Base-by-base conservation (phyloP, 179 eudicot genomes). In the Amaranthus tricolor region DNA sequence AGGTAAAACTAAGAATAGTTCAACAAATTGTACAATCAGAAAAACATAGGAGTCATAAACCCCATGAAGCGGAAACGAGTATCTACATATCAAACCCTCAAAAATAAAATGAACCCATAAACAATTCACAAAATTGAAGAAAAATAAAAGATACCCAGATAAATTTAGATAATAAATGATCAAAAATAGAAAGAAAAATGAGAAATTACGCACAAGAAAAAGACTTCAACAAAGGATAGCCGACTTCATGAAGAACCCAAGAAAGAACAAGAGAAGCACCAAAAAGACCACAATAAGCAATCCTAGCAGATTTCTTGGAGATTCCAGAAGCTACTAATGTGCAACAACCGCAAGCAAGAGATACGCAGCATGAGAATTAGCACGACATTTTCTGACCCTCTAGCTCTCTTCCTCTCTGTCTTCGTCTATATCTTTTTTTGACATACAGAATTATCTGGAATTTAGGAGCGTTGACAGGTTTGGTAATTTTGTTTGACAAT, bases 211-310 rank as follows among this genome's bases (percentile, higher is more conserved):
- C 76, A 94, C 98, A 94, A 20, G 98, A 84, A 49, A 90, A 52
- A 74, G 89, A 77, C 75, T 90, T 73, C 59, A 94, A 69, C 43
- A 94, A 86, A 57, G 98, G 98, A 58, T 92, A 81, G 17, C 74
- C 94, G 55, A 89, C 81, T 88, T 94, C 96, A 57, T 97, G 72
- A 70, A 94, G 94, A 72, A 94, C 62, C 98, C 98, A 94, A 24
- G 98, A 89, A 62, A 88, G 56, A 74, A 94, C 73, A 56, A 94
- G 80, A 56, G 98, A 94, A 62, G 88, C 52, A 19, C 98, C 98
- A 73, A 94, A 94, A 45, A 94, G 86, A 45, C 89, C 96, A 61
- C 98, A 92, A 57, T 94, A 92, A 9, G 85, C 98, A 5, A 95
- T 71, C 44, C 98, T 79, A 62, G 98, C 98, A 7, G 96, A 94